phyloP scores from a whole-genome alignment of 1,284 basidiomycete genomes.

The Stygiomarasmius scandens region DNA sequence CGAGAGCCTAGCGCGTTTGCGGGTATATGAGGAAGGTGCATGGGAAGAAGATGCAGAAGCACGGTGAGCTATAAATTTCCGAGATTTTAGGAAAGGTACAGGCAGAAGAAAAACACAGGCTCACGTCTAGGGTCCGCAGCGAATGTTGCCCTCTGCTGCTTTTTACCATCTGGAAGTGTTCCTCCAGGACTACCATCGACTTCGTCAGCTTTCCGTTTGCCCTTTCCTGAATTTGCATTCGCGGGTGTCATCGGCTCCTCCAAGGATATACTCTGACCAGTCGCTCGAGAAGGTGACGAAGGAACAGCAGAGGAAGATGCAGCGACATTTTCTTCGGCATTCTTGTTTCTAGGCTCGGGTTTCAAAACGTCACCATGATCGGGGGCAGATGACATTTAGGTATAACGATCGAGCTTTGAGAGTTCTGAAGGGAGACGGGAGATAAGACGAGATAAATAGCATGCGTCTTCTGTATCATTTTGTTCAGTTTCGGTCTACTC shows the following conservation, averaged over 20 bases:
- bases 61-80: slow-evolving; percentile 39
- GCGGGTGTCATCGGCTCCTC: background rate
- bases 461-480: slow-evolving; percentile 1
- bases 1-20: slow-evolving; percentile 68
- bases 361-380: slow-evolving; percentile 2
- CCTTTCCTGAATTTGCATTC: slow-evolving; percentile 23
- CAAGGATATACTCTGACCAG: background rate
- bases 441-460: slow-evolving; percentile 7
- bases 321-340: background rate
- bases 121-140: slow-evolving; percentile 47
- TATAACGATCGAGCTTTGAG: background rate
- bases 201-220: slow-evolving; percentile 53
- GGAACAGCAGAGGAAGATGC: background rate
- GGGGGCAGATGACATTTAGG: background rate
- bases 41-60: slow-evolving; percentile 45
- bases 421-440: background rate
- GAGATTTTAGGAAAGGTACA: slow-evolving; percentile 9
- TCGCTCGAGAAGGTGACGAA: background rate
- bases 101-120: slow-evolving; percentile 15
- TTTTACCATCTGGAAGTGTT: slow-evolving; percentile 47
- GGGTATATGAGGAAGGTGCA: slow-evolving; percentile 69
- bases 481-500: background rate
- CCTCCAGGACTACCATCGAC: slow-evolving; percentile 36
- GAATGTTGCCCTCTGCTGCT: slow-evolving; percentile 44
- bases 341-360: background rate